Evolutionary conservation across 139 green algal species (phyloP).

Genomic region (Marvania coccoides): DNA sequence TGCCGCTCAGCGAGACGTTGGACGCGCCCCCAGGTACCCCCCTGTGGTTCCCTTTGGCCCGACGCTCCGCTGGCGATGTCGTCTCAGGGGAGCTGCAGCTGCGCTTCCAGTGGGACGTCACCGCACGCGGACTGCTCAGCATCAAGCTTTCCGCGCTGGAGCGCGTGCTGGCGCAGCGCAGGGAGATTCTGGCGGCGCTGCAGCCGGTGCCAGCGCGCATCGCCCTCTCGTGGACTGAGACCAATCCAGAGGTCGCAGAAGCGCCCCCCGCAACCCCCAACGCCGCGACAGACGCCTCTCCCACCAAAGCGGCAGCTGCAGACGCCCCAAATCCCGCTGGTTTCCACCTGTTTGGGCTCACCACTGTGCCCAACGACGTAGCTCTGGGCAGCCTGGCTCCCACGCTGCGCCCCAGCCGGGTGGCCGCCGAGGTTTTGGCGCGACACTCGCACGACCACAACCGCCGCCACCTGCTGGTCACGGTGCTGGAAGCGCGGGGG

Average conservation of each 20-base stretch:
- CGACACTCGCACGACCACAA: slow-evolving; percentile 35
- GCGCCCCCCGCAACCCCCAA: too few species aligned
- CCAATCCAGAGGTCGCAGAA: neutral
- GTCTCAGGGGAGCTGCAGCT: slow-evolving; percentile 44
- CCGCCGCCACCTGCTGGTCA: slow-evolving; percentile 28
- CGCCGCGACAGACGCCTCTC: neutral
- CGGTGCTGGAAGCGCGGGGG: slow-evolving; percentile 39
- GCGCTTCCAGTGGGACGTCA: slow-evolving; percentile 71
- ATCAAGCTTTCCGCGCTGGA: slow-evolving; percentile 65
- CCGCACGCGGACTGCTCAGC: slow-evolving; percentile 53
- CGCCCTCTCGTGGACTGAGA: slow-evolving; percentile 6
- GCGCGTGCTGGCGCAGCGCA: slow-evolving; percentile 50
- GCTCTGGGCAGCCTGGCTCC: too few species aligned
- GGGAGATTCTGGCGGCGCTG: slow-evolving; percentile 64
- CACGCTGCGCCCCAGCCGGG: slow-evolving; percentile 11
- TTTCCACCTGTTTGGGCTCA: slow-evolving; percentile 14
- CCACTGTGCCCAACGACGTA: neutral
- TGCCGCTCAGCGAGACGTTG: slow-evolving; percentile 62
- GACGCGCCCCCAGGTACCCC: slow-evolving; percentile 18
- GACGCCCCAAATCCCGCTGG: neutral
- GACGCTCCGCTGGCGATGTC: slow-evolving; percentile 27
- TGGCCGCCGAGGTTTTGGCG: slow-evolving; percentile 27
- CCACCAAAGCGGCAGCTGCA: neutral
- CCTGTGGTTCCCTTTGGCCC: slow-evolving; percentile 42
- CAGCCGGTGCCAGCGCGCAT: slow-evolving; percentile 30